Evolutionary conservation across 2,329 filamentous ascomycete genomes (phyloP).

Genomic region (Ophiognomonia clavigignenti-juglandacearum): DNA sequence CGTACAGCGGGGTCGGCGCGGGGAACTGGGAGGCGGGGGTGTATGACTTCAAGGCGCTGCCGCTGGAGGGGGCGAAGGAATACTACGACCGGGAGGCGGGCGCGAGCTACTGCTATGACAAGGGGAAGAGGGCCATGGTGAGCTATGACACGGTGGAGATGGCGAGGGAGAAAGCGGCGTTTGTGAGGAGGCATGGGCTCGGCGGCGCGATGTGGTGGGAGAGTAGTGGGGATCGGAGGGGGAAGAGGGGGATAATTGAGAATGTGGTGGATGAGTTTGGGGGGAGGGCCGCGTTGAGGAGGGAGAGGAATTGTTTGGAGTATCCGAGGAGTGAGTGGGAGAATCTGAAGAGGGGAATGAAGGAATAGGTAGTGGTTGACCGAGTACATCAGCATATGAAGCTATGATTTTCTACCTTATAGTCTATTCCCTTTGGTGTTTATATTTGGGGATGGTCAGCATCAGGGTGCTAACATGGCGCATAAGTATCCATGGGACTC

Average conservation of each 20-base stretch:
- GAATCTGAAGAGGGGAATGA: conserved; percentile 58
- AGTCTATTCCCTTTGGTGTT: too few species aligned
- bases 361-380: conserved; percentile 36
- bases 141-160: conserved; percentile 72
- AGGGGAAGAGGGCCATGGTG: conserved; percentile 59
- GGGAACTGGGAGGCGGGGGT: conserved; percentile 83
- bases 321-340: conserved; percentile 68
- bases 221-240: conserved; percentile 69
- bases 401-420: too few species aligned
- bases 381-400: too few species aligned
- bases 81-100: conserved; percentile 56
- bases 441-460: too few species aligned
- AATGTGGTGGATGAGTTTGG: conserved; percentile 58
- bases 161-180: conserved; percentile 65
- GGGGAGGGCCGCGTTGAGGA: conserved; percentile 44
- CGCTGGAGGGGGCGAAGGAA: conserved; percentile 62
- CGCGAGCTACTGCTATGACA: conserved; percentile 76
- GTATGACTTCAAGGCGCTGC: conserved; percentile 84
- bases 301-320: conserved; percentile 52
- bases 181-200: conserved; percentile 60
- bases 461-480: too few species aligned
- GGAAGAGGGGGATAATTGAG: conserved; percentile 62
- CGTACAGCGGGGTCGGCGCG: conserved; percentile 67
- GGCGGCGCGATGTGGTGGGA: conserved; percentile 99
- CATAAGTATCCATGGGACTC: too few species aligned